Evolutionary conservation across 352 stramenopile genomes (phyloP), one percentile per base, ranked within the genome.

Genomic region (Phytophthora sojae): DNA sequence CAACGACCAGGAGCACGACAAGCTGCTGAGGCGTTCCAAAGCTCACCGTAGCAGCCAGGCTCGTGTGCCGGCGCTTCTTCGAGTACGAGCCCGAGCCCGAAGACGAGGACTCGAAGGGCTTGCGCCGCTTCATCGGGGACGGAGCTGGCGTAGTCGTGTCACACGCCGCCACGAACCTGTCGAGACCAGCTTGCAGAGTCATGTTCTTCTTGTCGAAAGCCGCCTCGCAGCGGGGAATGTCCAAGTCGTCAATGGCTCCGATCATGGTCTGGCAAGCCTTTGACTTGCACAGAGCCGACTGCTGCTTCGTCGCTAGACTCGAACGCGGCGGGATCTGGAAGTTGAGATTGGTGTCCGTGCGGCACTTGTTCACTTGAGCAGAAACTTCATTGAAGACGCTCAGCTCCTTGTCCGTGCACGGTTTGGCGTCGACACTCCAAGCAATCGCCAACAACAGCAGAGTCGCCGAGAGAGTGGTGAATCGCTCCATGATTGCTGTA

Each of bases 261-360:
- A 92, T 87, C 79, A 91, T 83, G 1, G 71, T 55, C 49, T 85
- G 77, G 54, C 85, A 92, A 0, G 65, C 47, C 17, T 75, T 74
- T 4, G 83, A 74, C 45, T 77, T 75, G 52, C 81, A 92, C 19
- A 93, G 53, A 12, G 66, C 62, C 15, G 57, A 29, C 21, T 80
- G 67, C 21, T 90, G 63, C 0, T 63, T 35, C 53, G 69, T 73
- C 7, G 73, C 57, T 3, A 91, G 61, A 7, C 73, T 73, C 15
- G 32, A 42, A 1, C 57, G 67, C 17, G 82, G 75, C 4, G 83
- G 83, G 44, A 93, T 77, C 6, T 64, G 47, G 29, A 93, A 73
- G 11, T 57, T 70, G 11, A 90, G 23, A 3, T 79, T 79, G 30
- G 67, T 89, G 19, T 76, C 71, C 52, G 76, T 58, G 11, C 56